A percentile compares a stretch with the other conserved stretches of the same genome.
phyloP scores from a whole-genome alignment of 2,329 filamentous ascomycete genomes.

The Hypoxylon sp. region DNA sequence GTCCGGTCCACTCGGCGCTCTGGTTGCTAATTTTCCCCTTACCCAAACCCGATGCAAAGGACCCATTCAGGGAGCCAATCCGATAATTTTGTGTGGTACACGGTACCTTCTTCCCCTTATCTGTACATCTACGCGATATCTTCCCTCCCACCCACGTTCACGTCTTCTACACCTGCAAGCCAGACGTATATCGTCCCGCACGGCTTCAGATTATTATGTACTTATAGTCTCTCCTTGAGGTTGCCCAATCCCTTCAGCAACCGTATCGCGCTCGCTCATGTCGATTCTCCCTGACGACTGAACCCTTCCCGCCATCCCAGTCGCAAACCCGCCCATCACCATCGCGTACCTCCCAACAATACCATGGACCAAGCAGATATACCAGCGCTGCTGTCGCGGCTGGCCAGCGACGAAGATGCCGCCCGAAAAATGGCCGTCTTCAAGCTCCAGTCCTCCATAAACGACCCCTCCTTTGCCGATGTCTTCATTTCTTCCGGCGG shows the following conservation, averaged over 20 bases:
- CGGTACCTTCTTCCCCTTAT: slow-evolving; percentile 11
- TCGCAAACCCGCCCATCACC: slow-evolving; percentile 15
- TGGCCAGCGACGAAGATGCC: slow-evolving; percentile 80
- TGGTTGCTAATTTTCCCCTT: slow-evolving; percentile 21
- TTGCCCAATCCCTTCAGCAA: slow-evolving; percentile 14
- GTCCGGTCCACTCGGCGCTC: slow-evolving; percentile 13
- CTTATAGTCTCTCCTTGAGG: slow-evolving; percentile 27
- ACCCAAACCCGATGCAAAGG: slow-evolving; percentile 17
- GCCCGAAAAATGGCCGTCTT: slow-evolving; percentile 98
- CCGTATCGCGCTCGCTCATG: slow-evolving; percentile 22
- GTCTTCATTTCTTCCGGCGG: slow-evolving; percentile 93
- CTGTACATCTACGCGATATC: slow-evolving; percentile 5
- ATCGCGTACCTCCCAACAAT: slow-evolving; percentile 11
- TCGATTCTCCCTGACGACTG: slow-evolving; percentile 9
- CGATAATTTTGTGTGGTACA: slow-evolving; percentile 7
- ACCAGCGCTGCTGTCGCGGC: slow-evolving; percentile 68
- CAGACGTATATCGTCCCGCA: slow-evolving; percentile 9
- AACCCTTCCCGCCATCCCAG: slow-evolving; percentile 13
- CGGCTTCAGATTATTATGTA: slow-evolving; percentile 20
- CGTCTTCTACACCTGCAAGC: neutral
- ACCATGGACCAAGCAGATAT: slow-evolving; percentile 73
- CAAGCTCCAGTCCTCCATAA: slow-evolving; percentile 94
- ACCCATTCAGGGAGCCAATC: slow-evolving; percentile 12
- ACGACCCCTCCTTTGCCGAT: slow-evolving; percentile 95
- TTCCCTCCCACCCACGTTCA: neutral